Conservation (phyloP, 2,329 filamentous ascomycete genomes). For the Sphaceloma murrayae region DNA sequence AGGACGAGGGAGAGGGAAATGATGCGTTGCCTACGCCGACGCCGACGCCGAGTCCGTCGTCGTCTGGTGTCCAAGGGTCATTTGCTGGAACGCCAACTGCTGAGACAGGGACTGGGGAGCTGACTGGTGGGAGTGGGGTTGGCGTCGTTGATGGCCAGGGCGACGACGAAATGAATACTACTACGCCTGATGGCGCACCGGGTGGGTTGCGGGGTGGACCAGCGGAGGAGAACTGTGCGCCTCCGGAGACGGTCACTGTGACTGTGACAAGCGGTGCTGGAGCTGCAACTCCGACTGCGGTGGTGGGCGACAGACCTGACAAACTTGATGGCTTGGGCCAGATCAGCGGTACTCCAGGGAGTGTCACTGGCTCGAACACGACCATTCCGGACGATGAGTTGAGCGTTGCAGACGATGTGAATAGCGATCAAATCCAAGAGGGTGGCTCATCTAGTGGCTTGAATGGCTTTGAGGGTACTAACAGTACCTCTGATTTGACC, state of each 20-base stretch:
- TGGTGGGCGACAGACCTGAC: conserved; percentile 4
- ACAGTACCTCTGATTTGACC: no score
- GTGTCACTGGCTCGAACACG: no score
- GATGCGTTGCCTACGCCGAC: background rate
- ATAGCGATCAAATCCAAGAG: no score
- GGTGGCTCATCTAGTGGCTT: no score
- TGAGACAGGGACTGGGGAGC: background rate
- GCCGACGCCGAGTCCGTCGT: background rate
- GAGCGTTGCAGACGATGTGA: no score
- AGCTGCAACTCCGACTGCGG: background rate
- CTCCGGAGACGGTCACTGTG: conserved; percentile 3
- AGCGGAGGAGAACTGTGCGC: background rate
- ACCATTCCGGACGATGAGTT: no score
- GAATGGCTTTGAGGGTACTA: no score
- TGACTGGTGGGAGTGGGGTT: background rate
- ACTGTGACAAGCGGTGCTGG: background rate
- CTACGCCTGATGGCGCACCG: conserved; percentile 2
- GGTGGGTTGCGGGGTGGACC: conserved; percentile 7
- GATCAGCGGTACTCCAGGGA: no score
- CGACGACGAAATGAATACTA: conserved; percentile 4
- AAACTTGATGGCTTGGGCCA: background rate
- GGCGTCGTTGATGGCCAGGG: background rate
- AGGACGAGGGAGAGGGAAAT: background rate
- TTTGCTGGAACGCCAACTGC: no score
- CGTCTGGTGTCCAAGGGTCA: background rate